phyloP scores from a whole-genome alignment of 2,329 filamentous ascomycete species.

The Myriangium duriaei region DNA sequence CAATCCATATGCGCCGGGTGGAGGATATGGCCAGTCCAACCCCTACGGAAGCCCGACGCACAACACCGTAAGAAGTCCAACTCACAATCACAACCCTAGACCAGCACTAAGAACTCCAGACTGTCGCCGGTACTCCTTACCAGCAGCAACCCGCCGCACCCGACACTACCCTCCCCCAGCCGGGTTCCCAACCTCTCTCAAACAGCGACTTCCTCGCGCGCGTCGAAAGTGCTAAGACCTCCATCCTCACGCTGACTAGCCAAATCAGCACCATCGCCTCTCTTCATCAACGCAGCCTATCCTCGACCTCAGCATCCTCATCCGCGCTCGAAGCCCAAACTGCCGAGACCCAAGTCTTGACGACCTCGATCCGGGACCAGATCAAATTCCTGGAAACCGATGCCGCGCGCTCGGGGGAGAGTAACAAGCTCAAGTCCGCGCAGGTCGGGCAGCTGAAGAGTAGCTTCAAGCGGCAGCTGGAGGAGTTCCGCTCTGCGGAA shows the following conservation, averaged over 20 bases:
- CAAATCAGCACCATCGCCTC: constrained; percentile 56
- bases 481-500: constrained; percentile 61
- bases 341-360: constrained; percentile 57
- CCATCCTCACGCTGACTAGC: constrained; percentile 54
- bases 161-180: constrained; percentile 20
- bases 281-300: constrained; percentile 59
- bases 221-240: constrained; percentile 51
- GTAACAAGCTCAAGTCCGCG: constrained; percentile 54
- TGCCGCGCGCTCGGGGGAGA: constrained; percentile 46
- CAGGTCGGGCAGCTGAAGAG: constrained; percentile 59
- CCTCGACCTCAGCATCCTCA: constrained; percentile 46
- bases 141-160: constrained; percentile 7
- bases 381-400: constrained; percentile 66
- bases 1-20: too few species aligned
- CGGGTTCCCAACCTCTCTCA: constrained; percentile 36
- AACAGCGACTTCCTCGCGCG: constrained; percentile 47
- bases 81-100: constrained; percentile 23
- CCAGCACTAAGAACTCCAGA: constrained; percentile 18
- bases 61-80: constrained; percentile 27
- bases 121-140: constrained; percentile 3
- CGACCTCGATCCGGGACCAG: constrained; percentile 64
- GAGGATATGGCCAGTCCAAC: constrained; percentile 23
- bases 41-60: constrained; percentile 26
- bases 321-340: constrained; percentile 54
- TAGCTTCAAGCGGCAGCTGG: constrained; percentile 59